Evolutionary conservation across 768 basidiomycete species (phyloP).

Genomic region (Gloeophyllum trabeum): DNA sequence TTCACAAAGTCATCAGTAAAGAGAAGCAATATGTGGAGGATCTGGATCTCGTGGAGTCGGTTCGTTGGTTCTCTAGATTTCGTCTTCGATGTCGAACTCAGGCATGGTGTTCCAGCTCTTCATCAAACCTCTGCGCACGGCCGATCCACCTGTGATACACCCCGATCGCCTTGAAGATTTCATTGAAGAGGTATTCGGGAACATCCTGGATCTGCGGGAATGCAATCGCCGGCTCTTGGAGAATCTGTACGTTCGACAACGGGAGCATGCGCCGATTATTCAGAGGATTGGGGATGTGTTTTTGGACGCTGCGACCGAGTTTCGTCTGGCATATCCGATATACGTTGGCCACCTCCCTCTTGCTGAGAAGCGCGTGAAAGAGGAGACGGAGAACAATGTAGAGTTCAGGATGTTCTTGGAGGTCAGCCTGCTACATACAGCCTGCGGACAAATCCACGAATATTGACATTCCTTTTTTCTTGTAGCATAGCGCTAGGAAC

Average conservation of each 20-base stretch:
- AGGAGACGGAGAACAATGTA: slow-evolving; percentile 73
- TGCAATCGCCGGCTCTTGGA: slow-evolving; percentile 78
- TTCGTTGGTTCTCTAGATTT: slow-evolving; percentile 34
- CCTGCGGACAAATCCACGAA: too few relatives aligned
- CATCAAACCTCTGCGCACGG: slow-evolving; percentile 40
- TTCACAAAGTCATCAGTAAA: slow-evolving; percentile 79
- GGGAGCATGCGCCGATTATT: slow-evolving; percentile 76
- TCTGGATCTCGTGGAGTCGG: slow-evolving; percentile 70
- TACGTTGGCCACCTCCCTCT: slow-evolving; percentile 79
- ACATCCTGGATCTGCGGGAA: slow-evolving; percentile 78
- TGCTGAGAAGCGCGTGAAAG: slow-evolving; percentile 80
- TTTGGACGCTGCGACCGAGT: slow-evolving; percentile 77
- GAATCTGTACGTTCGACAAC: slow-evolving; percentile 75
- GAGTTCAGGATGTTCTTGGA: slow-evolving; percentile 81
- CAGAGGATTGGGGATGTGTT: slow-evolving; percentile 84
- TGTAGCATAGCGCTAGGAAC: slow-evolving; percentile 35
- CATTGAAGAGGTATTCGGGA: slow-evolving; percentile 84
- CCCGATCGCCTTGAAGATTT: slow-evolving; percentile 62
- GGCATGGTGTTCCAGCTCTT: slow-evolving; percentile 36
- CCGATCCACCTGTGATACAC: slow-evolving; percentile 44
- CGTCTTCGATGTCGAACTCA: slow-evolving; percentile 34
- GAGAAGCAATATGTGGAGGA: slow-evolving; percentile 89
- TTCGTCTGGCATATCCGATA: slow-evolving; percentile 74
- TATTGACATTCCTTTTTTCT: too few relatives aligned
- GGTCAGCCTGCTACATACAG: too few relatives aligned